Evolutionary conservation across 2,329 filamentous ascomycete species (phyloP).

Genomic region (Camillea tinctor): DNA sequence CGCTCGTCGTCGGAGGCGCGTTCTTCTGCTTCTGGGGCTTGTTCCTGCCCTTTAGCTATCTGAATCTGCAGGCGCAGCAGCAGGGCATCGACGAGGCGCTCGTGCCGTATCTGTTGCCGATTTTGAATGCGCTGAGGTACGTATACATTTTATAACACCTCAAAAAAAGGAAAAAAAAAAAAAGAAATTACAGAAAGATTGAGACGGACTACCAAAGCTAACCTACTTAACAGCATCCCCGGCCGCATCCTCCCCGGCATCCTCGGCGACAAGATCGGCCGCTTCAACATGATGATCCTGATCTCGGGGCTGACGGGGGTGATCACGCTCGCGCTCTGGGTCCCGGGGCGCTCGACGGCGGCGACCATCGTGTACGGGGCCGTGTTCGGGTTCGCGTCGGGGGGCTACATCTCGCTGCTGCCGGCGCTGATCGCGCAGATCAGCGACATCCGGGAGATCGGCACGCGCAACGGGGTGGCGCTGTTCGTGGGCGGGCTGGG

Average conservation of each 20-base stretch:
- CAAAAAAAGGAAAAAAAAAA: neutral
- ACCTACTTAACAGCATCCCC: conserved; percentile 38
- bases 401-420: conserved; percentile 59
- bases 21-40: conserved; percentile 58
- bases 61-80: conserved; percentile 46
- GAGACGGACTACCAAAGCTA: neutral
- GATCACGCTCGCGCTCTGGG: conserved; percentile 42
- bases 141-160: conserved; percentile 13
- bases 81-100: conserved; percentile 42
- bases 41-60: conserved; percentile 55
- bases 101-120: conserved; percentile 49
- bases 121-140: conserved; percentile 56
- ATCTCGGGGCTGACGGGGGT: conserved; percentile 43
- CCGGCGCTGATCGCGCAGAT: conserved; percentile 69
- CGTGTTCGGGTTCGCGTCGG: conserved; percentile 64
- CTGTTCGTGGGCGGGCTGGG: conserved; percentile 63
- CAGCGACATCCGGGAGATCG: conserved; percentile 67
- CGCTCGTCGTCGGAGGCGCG: conserved; percentile 41
- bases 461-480: conserved; percentile 63
- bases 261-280: conserved; percentile 40
- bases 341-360: conserved; percentile 44
- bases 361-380: conserved; percentile 59
- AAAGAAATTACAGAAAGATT: neutral
- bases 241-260: conserved; percentile 53
- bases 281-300: conserved; percentile 44